phyloP scores from a whole-genome alignment of 2,329 filamentous ascomycete genomes.

The Fusarium burgessii region DNA sequence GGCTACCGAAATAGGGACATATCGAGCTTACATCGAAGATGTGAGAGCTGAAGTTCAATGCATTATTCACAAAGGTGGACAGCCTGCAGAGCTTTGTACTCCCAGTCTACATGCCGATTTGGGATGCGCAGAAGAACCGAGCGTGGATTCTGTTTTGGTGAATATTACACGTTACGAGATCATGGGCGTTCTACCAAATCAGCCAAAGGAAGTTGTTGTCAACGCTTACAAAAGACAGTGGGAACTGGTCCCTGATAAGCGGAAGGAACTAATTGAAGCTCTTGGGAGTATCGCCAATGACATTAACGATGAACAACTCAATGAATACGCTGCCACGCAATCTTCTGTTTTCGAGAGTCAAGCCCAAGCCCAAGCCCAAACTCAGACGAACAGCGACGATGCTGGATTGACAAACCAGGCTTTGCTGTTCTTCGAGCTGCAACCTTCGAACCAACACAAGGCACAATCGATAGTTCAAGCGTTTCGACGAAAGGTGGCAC shows the following conservation, averaged over 20 bases:
- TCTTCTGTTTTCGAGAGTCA: conserved; percentile 56
- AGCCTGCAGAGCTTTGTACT: conserved; percentile 50
- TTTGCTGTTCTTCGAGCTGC: conserved; percentile 51
- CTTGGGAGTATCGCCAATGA: conserved; percentile 53
- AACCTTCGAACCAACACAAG: conserved; percentile 52
- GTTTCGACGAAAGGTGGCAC: conserved; percentile 51
- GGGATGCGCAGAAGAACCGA: conserved; percentile 48
- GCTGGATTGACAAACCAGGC: conserved; percentile 50
- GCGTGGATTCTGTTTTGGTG: conserved; percentile 45
- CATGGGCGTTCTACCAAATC: conserved; percentile 54
- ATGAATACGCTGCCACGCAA: conserved; percentile 54
- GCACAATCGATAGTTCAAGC: conserved; percentile 52
- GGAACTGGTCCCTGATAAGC: conserved; percentile 50
- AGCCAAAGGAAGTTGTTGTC: conserved; percentile 51
- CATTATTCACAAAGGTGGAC: conserved; percentile 53
- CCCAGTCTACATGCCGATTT: conserved; percentile 50
- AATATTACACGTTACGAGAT: conserved; percentile 52
- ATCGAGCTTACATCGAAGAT: conserved; percentile 63
- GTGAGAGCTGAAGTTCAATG: conserved; percentile 62
- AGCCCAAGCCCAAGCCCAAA: conserved; percentile 46
- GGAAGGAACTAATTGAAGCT: conserved; percentile 49
- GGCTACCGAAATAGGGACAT: conserved; percentile 55
- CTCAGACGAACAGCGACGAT: conserved; percentile 47
- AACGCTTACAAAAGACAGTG: conserved; percentile 58
- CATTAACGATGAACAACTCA: conserved; percentile 50